Percentiles rank a stretch among this genome's conserved stretches.
Conservation (phyloP, 768 basidiomycete species). For the Kwoniella sp. region DNA sequence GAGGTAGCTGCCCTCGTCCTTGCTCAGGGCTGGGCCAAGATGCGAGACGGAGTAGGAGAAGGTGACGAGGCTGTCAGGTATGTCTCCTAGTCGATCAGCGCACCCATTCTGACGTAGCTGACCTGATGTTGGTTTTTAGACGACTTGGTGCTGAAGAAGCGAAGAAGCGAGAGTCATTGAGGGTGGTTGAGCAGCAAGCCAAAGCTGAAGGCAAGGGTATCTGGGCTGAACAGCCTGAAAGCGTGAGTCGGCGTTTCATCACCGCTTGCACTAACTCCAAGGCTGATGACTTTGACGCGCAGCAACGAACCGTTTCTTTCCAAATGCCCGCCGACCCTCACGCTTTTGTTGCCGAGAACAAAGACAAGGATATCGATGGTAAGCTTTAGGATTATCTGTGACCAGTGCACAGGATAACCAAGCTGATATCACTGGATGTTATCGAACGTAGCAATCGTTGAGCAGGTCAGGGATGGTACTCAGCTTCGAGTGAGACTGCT, state of each 20-base stretch:
- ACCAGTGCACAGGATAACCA: too few relatives aligned
- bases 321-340: slow-evolving; percentile 88
- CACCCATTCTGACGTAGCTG: not conserved
- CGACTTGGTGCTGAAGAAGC: slow-evolving; percentile 66
- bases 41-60: slow-evolving; percentile 71
- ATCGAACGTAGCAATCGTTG: slow-evolving; percentile 71
- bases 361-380: slow-evolving; percentile 89
- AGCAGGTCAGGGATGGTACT: slow-evolving; percentile 89
- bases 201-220: slow-evolving; percentile 64
- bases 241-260: slow-evolving; percentile 42
- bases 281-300: not conserved
- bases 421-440: not conserved
- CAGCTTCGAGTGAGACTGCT: slow-evolving; percentile 84
- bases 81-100: slow-evolving; percentile 1
- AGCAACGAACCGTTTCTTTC: slow-evolving; percentile 76
- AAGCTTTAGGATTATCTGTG: too few relatives aligned
- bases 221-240: slow-evolving; percentile 63
- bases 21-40: slow-evolving; percentile 85
- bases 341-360: slow-evolving; percentile 85
- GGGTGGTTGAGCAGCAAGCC: slow-evolving; percentile 53
- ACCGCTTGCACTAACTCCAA: too few relatives aligned
- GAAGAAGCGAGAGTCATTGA: slow-evolving; percentile 71
- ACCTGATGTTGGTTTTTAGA: slow-evolving; percentile 18
- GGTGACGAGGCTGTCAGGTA: slow-evolving; percentile 56
- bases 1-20: slow-evolving; percentile 61